Percentiles rank a stretch among this genome's conserved stretches.
phyloP scores from a whole-genome alignment of 495 filamentous ascomycete genomes.

The Clohesyomyces aquaticus region DNA sequence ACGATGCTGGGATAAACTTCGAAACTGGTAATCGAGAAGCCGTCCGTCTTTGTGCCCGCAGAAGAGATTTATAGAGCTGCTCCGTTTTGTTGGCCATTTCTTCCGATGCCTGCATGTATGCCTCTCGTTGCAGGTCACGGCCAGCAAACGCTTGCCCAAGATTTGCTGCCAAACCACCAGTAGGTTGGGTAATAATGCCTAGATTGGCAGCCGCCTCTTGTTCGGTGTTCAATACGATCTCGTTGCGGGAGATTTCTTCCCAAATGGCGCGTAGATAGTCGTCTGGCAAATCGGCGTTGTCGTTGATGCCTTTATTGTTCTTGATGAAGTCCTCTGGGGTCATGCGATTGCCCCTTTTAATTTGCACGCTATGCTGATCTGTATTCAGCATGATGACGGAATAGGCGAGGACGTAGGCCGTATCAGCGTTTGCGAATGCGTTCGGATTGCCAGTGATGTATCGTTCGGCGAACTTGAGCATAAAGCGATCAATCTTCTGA shows the following conservation, averaged over 20 bases:
- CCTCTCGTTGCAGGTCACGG: conserved; percentile 88
- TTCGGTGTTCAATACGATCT: conserved; percentile 94
- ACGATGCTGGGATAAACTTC: conserved; percentile 88
- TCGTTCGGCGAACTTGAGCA: conserved; percentile 97
- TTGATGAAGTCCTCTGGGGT: conserved; percentile 96
- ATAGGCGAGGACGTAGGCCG: conserved; percentile 93
- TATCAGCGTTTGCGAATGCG: conserved; percentile 97
- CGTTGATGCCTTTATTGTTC: conserved; percentile 98
- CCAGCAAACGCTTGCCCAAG: conserved; percentile 90
- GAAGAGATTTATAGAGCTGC: conserved; percentile 87
- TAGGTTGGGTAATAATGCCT: conserved; percentile 61
- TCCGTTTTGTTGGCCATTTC: conserved; percentile 89
- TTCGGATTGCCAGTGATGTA: conserved; percentile 95
- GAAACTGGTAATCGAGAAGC: conserved; percentile 67
- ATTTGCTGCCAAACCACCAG: conserved; percentile 75
- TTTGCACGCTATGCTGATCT: conserved; percentile 86
- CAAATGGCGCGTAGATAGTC: conserved; percentile 90
- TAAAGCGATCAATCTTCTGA: conserved; percentile 99
- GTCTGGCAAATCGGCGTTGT: conserved; percentile 88
- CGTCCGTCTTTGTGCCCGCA: conserved; percentile 80
- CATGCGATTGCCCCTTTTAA: conserved; percentile 82
- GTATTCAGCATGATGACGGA: conserved; percentile 76
- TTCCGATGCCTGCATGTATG: conserved; percentile 90
- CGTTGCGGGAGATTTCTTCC: conserved; percentile 86
- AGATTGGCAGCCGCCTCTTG: conserved; percentile 80